Evolutionary conservation across 225 moss, liverwort and hornwort genomes (phyloP).

Genomic region (Marchantia polymorpha): DNA sequence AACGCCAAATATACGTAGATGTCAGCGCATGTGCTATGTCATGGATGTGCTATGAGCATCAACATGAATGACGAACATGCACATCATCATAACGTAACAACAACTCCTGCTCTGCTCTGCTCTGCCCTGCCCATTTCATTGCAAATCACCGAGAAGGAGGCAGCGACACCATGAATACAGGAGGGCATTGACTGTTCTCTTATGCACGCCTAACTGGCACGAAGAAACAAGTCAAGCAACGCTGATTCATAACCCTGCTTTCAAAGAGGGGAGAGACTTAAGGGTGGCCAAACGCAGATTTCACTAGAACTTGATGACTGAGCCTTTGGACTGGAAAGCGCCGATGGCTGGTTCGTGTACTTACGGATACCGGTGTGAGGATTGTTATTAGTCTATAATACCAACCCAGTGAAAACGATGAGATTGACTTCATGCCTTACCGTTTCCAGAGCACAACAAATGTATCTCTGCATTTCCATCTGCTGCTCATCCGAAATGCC

Average conservation of each 20-base stretch:
- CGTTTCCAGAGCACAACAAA: slow-evolving; percentile 63
- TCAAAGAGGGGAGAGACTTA: no score
- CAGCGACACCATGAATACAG: slow-evolving; percentile 35
- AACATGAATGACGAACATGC: slow-evolving; percentile 57
- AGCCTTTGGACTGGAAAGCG: no score
- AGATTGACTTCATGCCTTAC: slow-evolving; percentile 51
- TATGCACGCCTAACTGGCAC: slow-evolving; percentile 14
- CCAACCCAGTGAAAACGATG: not conserved
- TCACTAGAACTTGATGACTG: no score
- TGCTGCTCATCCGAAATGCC: slow-evolving; percentile 93
- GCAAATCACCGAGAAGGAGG: slow-evolving; percentile 49
- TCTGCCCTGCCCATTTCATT: slow-evolving; percentile 61
- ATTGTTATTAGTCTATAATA: not conserved
- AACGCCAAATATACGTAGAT: slow-evolving; percentile 62
- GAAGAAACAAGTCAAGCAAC: slow-evolving; percentile 11
- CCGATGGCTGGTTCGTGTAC: no score
- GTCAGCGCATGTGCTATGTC: slow-evolving; percentile 54
- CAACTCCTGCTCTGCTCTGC: slow-evolving; percentile 51
- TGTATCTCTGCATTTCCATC: slow-evolving; percentile 82
- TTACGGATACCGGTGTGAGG: no score
- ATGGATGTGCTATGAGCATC: slow-evolving; percentile 49
- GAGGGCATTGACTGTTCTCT: slow-evolving; percentile 16
- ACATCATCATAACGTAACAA: slow-evolving; percentile 53
- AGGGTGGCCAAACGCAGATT: no score
- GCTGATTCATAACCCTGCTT: slow-evolving; percentile 9